Base-by-base conservation (phyloP, 805 yeast genomes). In the Candida arabinofermentans region DNA sequence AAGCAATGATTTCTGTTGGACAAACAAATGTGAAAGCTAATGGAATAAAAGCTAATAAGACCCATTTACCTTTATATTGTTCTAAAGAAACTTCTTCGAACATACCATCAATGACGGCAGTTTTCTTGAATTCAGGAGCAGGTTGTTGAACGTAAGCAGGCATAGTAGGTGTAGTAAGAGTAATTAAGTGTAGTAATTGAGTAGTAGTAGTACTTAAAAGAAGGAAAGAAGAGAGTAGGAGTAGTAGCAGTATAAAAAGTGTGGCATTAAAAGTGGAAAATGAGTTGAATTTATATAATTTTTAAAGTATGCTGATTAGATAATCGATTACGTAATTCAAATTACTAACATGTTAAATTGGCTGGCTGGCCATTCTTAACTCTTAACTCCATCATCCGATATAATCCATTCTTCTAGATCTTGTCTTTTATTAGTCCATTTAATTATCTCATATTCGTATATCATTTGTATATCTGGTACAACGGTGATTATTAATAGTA, bases 21-120 rank as follows among this genome's bases (percentile, higher is more conserved):
- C 99, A 93, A 51, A 93, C 98, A 59, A 93, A 93, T 48, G 99
- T 93, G 90, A 93, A 93, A 40, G 99, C 99, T 79, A 91, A 75
- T 70, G 99, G 99, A 68, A 93, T 84, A 76, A 93, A 93, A 50
- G 95, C 98, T 62, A 93, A 78, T 53, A 93, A 72, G 56, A 93
- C 96, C 96, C 97, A 93, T 74, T 93, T 87, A 65, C 99, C 99
- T 75, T 83, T 83, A 86, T 83, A 93, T 72, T 87, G 85, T 62
- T 91, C 98, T 58, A 93, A 82, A 48, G 95, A 77, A 58, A 93
- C 77, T 64, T 93, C 97, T 77, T 93, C 98, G 66, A 93, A 91
- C 53, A 79, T 75, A 71, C 98, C 98, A 74, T 91, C 90, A 58
- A 93, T 78, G 64, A 93, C 98, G 66, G 99, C 99, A 58, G 95